Evolutionary conservation across 768 basidiomycete genomes (phyloP).

Genomic region (Trametes villosa): DNA sequence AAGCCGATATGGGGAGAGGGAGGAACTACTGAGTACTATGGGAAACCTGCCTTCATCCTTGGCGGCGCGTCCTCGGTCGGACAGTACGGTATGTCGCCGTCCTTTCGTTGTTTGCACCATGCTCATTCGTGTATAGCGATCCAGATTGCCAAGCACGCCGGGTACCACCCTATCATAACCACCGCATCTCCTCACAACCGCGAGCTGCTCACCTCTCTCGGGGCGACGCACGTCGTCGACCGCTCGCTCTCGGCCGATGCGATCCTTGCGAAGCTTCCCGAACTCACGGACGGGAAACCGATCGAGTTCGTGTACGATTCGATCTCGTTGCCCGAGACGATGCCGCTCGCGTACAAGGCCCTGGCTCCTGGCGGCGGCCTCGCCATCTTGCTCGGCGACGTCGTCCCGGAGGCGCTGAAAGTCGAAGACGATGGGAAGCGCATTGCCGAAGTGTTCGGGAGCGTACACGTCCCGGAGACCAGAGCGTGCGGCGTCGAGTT

Average conservation of each 20-base stretch:
- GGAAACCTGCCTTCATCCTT: conserved; percentile 31
- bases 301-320: conserved; percentile 32
- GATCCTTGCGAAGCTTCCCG: conserved; percentile 13
- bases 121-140: conserved; percentile 18
- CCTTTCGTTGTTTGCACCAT: background rate
- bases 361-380: conserved; percentile 31
- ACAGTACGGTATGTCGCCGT: conserved; percentile 28
- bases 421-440: no score
- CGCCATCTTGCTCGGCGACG: conserved; percentile 15
- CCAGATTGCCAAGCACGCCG: conserved; percentile 27
- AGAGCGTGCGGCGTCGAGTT: no score
- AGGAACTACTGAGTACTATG: conserved; percentile 2
- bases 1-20: conserved; percentile 21
- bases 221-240: conserved; percentile 34
- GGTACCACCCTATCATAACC: conserved; percentile 1
- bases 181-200: conserved; percentile 32
- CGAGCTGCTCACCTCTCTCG: conserved; percentile 20
- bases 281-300: conserved; percentile 24
- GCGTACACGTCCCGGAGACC: no score
- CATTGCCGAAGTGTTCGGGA: no score
- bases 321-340: conserved; percentile 26
- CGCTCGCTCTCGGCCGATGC: conserved; percentile 19
- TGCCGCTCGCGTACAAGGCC: conserved; percentile 25
- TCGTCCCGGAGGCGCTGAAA: no score
- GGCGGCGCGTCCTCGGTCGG: conserved; percentile 37